A percentile compares a stretch with the other conserved stretches of the same genome.
Evolutionary conservation across 1,284 basidiomycete species (phyloP).

Genomic region (Spongiforma sp.): DNA sequence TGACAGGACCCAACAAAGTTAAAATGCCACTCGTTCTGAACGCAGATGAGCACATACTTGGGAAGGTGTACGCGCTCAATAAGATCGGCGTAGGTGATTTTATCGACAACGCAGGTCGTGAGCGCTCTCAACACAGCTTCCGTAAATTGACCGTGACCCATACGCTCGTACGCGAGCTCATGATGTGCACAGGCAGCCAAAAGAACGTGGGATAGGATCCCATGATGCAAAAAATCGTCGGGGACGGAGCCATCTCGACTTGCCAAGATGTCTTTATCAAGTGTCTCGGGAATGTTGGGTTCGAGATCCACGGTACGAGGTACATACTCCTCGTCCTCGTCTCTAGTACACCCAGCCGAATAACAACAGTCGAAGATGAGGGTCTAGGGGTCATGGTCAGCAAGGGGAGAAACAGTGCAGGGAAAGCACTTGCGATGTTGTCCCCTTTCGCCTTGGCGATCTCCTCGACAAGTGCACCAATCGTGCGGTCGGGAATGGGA

Average conservation of each 20-base stretch:
- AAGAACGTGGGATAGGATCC: slow-evolving; percentile 49
- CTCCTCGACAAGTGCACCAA: slow-evolving; percentile 56
- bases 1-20: slow-evolving; percentile 1
- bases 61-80: slow-evolving; percentile 10
- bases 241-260: slow-evolving; percentile 34
- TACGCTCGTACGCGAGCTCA: slow-evolving; percentile 30
- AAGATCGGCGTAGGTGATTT: slow-evolving; percentile 20
- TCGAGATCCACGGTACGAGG: slow-evolving; percentile 49
- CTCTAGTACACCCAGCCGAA: slow-evolving; percentile 45
- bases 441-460: slow-evolving; percentile 58
- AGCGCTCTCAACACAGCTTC: slow-evolving; percentile 20
- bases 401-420: background rate
- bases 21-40: background rate
- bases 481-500: slow-evolving; percentile 57
- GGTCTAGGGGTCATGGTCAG: slow-evolving; percentile 32
- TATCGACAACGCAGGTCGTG: background rate
- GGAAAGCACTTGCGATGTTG: slow-evolving; percentile 46
- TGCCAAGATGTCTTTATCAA: slow-evolving; percentile 55
- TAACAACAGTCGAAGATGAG: slow-evolving; percentile 68
- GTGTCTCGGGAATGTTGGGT: slow-evolving; percentile 51
- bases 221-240: slow-evolving; percentile 48
- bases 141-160: slow-evolving; percentile 19
- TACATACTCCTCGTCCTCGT: slow-evolving; percentile 39
- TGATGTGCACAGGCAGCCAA: slow-evolving; percentile 58
- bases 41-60: slow-evolving; percentile 11